A percentile compares a stretch with the other conserved stretches of the same genome.
Evolutionary conservation across 768 basidiomycete genomes (phyloP).

Genomic region (Russula compacta): DNA sequence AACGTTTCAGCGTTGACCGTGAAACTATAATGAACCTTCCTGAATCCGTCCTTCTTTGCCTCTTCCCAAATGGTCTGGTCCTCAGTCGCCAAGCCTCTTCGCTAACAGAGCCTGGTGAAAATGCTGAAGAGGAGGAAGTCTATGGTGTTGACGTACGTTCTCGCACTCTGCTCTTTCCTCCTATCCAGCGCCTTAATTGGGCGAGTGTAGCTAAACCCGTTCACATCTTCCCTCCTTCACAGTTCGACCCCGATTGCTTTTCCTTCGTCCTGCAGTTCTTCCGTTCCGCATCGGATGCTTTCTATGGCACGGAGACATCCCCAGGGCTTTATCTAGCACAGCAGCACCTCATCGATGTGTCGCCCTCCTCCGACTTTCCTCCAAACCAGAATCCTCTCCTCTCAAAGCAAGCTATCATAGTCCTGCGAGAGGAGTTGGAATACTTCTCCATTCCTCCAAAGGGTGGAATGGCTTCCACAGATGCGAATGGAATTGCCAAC

Average conservation of each 20-base stretch:
- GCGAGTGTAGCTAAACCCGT: slow-evolving; percentile 13
- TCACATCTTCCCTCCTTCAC: slow-evolving; percentile 8
- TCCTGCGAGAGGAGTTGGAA: slow-evolving; percentile 94
- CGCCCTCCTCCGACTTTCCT: slow-evolving; percentile 47
- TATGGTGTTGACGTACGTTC: slow-evolving; percentile 90
- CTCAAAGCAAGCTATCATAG: slow-evolving; percentile 96
- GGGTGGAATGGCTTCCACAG: slow-evolving; percentile 50
- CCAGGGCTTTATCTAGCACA: slow-evolving; percentile 74
- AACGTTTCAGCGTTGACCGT: slow-evolving; percentile 88
- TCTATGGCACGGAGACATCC: slow-evolving; percentile 74
- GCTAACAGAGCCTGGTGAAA: slow-evolving; percentile 62
- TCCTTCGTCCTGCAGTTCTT: slow-evolving; percentile 91
- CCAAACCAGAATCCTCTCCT: slow-evolving; percentile 82
- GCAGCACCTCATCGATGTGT: slow-evolving; percentile 65
- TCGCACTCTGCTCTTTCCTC: neutral
- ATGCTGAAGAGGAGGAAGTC: slow-evolving; percentile 80
- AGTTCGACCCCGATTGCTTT: slow-evolving; percentile 99
- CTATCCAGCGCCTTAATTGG: slow-evolving; percentile 11
- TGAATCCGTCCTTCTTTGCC: slow-evolving; percentile 90
- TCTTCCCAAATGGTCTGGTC: slow-evolving; percentile 96
- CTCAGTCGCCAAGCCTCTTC: slow-evolving; percentile 79
- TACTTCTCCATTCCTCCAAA: slow-evolving; percentile 94
- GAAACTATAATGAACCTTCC: slow-evolving; percentile 98
- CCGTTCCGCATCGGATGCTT: slow-evolving; percentile 73
- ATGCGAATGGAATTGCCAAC: slow-evolving; percentile 75